Base-by-base conservation (phyloP, 352 stramenopile species). In the Pythium pyrilobum region DNA sequence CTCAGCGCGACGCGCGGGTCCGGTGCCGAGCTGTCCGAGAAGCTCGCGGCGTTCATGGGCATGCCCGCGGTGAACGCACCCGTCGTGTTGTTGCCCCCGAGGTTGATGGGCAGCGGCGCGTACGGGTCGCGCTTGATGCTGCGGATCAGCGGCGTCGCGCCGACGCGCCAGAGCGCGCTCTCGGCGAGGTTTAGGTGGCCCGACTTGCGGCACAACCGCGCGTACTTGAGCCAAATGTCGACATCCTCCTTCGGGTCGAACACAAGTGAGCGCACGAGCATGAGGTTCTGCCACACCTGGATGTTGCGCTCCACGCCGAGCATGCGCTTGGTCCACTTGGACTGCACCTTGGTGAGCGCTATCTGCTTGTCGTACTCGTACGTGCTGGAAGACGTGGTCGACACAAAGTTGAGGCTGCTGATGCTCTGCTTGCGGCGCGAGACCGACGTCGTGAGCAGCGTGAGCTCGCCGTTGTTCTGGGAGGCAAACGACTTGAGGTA, bases 281-380 rank as follows among this genome's bases (percentile, higher is more conserved):
- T 93, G 40, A 99, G 90, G 49, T 81, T 87, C 52, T 98, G 92
- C 93, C 92, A 98, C 32, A 97, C 89, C 52, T 89, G 69, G 31
- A 97, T 94, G 52, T 97, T 95, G 32, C 82, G 79, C 33, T 97
- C 82, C 36, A 97, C 97, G n/a, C 96, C 96, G 48, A 97, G 87
- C 44, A 99, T 83, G 28, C 96, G 79, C 24, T 74, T 73, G 31
- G 83, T 94, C 83, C 83, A 94, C 28, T 85, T 82, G 5, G 76
- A 85, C 58, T 94, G 83, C 43, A 94, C 49, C 43, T 89, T 90
- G 11, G 78, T 74, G 4, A 92, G 46, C 21, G 80, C 80, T 11
- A 72, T 69, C 53, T 85, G 63, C 61, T 89, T 90, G 23, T 92
- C 78, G 36, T 88, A 68, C 3, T 71, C 76, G 38, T 89, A 91